Conservation (phyloP, 371 early-diverging fungal species). For the Apophysomyces sp. region DNA sequence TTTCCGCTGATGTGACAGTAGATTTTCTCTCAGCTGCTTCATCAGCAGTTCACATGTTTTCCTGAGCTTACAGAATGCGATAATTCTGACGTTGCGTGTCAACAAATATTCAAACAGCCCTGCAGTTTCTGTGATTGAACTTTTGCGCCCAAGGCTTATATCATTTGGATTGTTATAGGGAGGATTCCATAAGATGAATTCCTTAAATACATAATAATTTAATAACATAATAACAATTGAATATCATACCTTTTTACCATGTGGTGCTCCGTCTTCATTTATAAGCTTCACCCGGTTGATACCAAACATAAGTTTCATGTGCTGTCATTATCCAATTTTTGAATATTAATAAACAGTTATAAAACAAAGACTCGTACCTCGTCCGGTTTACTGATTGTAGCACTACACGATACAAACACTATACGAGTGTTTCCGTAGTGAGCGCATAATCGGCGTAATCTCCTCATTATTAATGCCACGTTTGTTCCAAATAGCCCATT, state of each 20-base stretch:
- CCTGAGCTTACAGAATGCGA: constrained; percentile 54
- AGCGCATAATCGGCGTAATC: constrained; percentile 62
- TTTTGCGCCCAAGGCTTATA: constrained; percentile 13
- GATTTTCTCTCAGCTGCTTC: constrained; percentile 38
- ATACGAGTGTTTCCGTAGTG: constrained; percentile 42
- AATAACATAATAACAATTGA: not conserved
- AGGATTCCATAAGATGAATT: constrained; percentile 46
- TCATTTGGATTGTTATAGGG: constrained; percentile 16
- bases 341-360: not conserved
- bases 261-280: constrained; percentile 44
- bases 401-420: constrained; percentile 66
- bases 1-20: constrained; percentile 22
- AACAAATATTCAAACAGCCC: constrained; percentile 37
- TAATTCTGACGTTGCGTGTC: constrained; percentile 35
- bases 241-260: constrained; percentile 41
- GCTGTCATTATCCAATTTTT: constrained; percentile 24
- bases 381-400: constrained; percentile 53
- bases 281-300: constrained; percentile 26
- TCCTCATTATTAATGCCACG: constrained; percentile 61
- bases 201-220: not conserved
- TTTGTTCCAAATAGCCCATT: constrained; percentile 71
- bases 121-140: constrained; percentile 32
- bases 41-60: constrained; percentile 50
- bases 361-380: constrained; percentile 17
- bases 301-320: constrained; percentile 43